Percentiles rank a stretch among this genome's conserved stretches.
These are phyloP conservation scores for Rostrohypoxylon terebratum DNA, from an alignment of 495 filamentous ascomycete species.

Conservation along the genomic window DNA sequence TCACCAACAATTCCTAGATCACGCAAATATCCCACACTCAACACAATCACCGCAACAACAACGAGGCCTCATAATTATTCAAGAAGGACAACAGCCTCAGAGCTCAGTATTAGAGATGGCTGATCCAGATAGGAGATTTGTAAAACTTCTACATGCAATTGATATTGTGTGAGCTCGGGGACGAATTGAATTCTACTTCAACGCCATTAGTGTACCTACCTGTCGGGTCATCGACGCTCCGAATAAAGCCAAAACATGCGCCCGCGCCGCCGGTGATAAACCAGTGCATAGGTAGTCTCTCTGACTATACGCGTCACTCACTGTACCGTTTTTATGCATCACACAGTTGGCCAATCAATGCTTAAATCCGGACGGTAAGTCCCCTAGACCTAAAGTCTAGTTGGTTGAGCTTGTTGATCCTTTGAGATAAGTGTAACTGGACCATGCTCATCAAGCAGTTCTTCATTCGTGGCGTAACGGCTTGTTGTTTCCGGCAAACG, in stretches of 20 bases:
- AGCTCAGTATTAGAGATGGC: not conserved
- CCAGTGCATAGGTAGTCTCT: constrained; percentile 4
- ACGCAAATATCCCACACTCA: not conserved
- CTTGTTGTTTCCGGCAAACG: not conserved
- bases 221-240: not conserved
- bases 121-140: not conserved
- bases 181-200: not conserved
- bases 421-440: constrained; percentile 6
- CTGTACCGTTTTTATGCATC: constrained; percentile 32
- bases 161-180: not conserved
- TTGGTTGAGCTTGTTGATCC: constrained; percentile 16
- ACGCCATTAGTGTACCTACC: not conserved
- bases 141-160: not conserved
- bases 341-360: constrained; percentile 20
- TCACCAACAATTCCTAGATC: not conserved
- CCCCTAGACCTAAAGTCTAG: constrained; percentile 6
- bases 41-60: not conserved
- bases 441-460: constrained; percentile 8
- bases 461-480: constrained; percentile 8
- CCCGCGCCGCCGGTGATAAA: constrained; percentile 10
- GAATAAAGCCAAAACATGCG: not conserved
- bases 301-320: constrained; percentile 15
- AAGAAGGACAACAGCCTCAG: not conserved
- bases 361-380: constrained; percentile 3
- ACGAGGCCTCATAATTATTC: not conserved